Evolutionary conservation across 2,329 filamentous ascomycete genomes (phyloP), one percentile per base, ranked within the genome.

Genomic region (Fusarium nanum): DNA sequence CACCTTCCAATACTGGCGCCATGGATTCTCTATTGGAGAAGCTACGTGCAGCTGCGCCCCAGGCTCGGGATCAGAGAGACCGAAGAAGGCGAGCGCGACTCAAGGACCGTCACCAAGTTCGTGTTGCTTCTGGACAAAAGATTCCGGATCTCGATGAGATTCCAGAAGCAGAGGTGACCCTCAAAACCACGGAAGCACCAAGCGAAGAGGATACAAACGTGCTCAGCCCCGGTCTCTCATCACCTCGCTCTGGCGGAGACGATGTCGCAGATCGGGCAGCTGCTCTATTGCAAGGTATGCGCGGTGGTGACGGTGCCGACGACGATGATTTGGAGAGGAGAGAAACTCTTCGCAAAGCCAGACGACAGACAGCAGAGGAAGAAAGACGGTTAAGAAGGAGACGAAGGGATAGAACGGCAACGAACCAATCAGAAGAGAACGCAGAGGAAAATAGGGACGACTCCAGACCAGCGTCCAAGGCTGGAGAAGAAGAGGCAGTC

Each of bases 21-120:
- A 98, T 99, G 94, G 96, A 99, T 82, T 93, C 92, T 42, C 84
- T 99, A 25, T 88, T 99, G 50, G 93, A 98, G 88, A 98, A 98
- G 81, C 84, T 99, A 59, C 92, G 96, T 61, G 94, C 94, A 59
- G 96, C 96, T 2, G 95, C 94, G 59, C 95, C 96, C 30, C 93
- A 97, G 82, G 89, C 93, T 28, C 87, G 93, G 78, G 94, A 98
- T 79, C 92, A 97, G 79, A 89, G 95, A 76, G 96, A 98, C 79
- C 89, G 94, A 73, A 89, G 96, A 68, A 89, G 95, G 62, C 89
- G 95, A 71, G 94, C 94, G 41, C 87, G 95, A 57, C 87, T 98
- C 73, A 97, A 97, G 87, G 94, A 97, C 77, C 87, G 91, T 28
- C 93, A 98, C 77, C 93, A 97, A 81, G 92, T 96, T 32, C 92